Base-by-base conservation (phyloP, 495 filamentous ascomycete species). In the Penicillium simplicissimum region DNA sequence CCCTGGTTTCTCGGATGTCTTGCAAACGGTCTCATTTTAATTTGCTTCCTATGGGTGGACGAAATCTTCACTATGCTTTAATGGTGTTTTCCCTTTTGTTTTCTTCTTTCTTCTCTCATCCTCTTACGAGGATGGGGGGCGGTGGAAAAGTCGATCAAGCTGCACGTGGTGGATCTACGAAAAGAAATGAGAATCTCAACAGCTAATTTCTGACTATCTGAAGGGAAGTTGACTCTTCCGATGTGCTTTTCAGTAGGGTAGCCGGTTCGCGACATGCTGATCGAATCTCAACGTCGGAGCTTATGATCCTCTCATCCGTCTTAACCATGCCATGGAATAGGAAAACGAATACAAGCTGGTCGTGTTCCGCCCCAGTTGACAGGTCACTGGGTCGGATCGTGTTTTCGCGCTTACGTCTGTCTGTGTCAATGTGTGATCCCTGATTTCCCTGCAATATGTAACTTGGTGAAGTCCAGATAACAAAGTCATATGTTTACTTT, bases 21-120 rank as follows among this genome's bases (percentile, higher is more conserved):
- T 17, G 45, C 61, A 53, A 69, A 47, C 52, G 59, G 28, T 67
- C 59, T 57, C 55, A 9, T 61, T 63, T 40, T 68, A 64, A 66
- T 60, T 53, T 63, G 57, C 49, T 65, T 19, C 51, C 54, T 56
- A 54, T 59, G 67, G 61, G 62, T 59, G 52, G 58, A 67, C 65
- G 67, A 57, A 52, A 62, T 52, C 64, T 48, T 52, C 54, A 68
- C 53, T 71, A 67, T 66, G 59, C 55, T 67, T 67, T 65, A 55
- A 55, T 71, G 69, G 66, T 69, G 67, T 52, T 59, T 56, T 59
- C 54, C 63, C 14, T 19, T 15, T 37, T 36, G 21, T 17, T 52
- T 33, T 43, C 33, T 36, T 31, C 45, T 31, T 49, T 31, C 33
- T 58, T 31, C 51, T 62, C 36, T 57, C 28, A 31, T 15, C 28